Conservation (phyloP, 192 early-diverging fungal species). For the Backusella mclennaniae region DNA sequence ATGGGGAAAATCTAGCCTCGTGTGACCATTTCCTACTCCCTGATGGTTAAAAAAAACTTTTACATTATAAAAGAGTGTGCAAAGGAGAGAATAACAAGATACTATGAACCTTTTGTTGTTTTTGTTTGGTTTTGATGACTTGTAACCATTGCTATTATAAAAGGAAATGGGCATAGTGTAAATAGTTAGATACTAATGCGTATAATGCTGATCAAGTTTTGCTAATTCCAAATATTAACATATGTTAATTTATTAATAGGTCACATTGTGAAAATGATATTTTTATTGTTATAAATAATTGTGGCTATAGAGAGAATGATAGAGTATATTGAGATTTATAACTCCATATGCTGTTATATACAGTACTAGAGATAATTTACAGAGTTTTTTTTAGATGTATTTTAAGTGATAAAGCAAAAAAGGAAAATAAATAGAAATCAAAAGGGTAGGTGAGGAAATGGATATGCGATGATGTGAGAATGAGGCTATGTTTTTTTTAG, state of each 20-base stretch:
- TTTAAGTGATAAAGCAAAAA: not conserved
- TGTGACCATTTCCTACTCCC: not conserved
- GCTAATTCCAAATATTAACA: not conserved
- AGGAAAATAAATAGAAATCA: not conserved
- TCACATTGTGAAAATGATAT: not conserved
- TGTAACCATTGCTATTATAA: not conserved
- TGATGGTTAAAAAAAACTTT: not conserved
- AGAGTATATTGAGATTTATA: not conserved
- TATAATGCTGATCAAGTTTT: not conserved
- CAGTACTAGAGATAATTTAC: not conserved
- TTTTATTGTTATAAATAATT: not conserved
- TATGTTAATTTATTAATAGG: not conserved
- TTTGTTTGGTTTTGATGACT: not conserved
- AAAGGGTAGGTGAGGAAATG: not conserved
- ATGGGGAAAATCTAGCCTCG: not conserved
- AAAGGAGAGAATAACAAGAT: not conserved
- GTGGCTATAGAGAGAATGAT: not conserved
- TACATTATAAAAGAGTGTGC: not conserved
- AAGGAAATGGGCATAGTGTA: not conserved
- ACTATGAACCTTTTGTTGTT: not conserved
- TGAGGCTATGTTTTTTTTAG: not conserved
- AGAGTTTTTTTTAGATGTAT: not conserved
- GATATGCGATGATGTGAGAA: not conserved
- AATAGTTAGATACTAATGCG: not conserved
- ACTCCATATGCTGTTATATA: not conserved